Evolutionary conservation across 352 stramenopile species (phyloP), one percentile per base, ranked within the genome.

Genomic region (Phytopythium litorale): DNA sequence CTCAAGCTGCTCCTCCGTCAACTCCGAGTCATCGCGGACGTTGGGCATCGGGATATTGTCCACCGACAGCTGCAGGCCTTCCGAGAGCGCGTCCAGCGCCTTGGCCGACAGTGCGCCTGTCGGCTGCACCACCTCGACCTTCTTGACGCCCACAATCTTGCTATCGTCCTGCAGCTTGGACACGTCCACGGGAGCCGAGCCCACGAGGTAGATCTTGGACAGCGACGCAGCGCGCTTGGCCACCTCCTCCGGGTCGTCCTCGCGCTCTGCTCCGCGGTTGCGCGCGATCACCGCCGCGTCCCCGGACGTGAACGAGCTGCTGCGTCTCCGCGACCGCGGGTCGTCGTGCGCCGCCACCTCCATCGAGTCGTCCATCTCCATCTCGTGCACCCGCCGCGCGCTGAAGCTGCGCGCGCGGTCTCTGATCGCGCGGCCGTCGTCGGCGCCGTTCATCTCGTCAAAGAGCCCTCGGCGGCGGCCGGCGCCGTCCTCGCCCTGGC

Each of bases 151-250:
- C 12, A 86, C 71, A 42, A 89, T 84, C 56, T 93, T 90, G 60
- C 80, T 90, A 38, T 87, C 72, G 59, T 92, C 78, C 61, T 91
- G 84, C 21, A 92, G 60, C 50, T 90, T 89, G 3, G 79, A 89
- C 23, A 93, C 79, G 49, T 95, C 86, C 18, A 95, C 86, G 5
- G 86, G 86, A 12, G 81, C 81, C 5, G 86, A 95, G 0, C 86
- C 86, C 5, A 87, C 86, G 48, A 95, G 51, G 62, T 95, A 95
- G 40, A 95, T 91, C 67, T 92, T 92, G 40, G 84, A 92, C 7
- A 93, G 65, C 42, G 81, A 91, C 1, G 86, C 78, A 0, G 86
- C 86, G 16, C 85, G 72, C 46, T 88, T 84, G 13, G 83, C 81
- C 25, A 89, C 74, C 48, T 77, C 60, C n/a, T 77, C 77, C 11